These are phyloP conservation scores for Debaryomyces coudertii DNA, from an alignment of 1,139 yeast species.

Conservation along the genomic window DNA sequence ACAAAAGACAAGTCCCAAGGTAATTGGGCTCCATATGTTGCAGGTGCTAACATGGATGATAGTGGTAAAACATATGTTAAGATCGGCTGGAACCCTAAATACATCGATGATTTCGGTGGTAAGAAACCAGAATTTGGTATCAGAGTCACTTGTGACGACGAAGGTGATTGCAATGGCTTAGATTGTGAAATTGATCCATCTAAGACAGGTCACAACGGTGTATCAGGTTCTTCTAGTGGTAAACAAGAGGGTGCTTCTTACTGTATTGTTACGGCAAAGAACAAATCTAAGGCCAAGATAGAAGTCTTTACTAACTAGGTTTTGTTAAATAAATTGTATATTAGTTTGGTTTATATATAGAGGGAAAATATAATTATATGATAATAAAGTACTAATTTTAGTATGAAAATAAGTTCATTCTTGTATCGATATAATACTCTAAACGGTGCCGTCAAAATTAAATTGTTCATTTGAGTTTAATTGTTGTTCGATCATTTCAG, in stretches of 20 bases:
- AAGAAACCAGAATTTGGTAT: constrained; percentile 70
- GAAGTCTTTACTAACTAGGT: constrained; percentile 57
- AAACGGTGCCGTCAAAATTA: constrained; percentile 31
- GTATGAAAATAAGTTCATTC: not conserved
- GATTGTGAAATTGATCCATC: constrained; percentile 81
- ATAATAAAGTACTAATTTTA: not conserved
- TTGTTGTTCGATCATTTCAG: constrained; percentile 78
- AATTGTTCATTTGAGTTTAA: constrained; percentile 42
- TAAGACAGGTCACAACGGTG: constrained; percentile 57
- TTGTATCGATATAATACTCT: not conserved
- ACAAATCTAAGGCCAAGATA: constrained; percentile 65
- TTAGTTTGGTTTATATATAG: constrained; percentile 7
- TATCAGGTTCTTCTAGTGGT: constrained; percentile 46
- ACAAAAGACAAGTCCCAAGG: constrained; percentile 66
- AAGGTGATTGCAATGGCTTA: constrained; percentile 67
- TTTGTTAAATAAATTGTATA: constrained; percentile 7
- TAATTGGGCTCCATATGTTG: constrained; percentile 92
- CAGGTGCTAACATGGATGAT: constrained; percentile 80
- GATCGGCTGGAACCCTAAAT: constrained; percentile 90
- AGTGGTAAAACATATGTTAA: constrained; percentile 73
- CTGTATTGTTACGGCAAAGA: constrained; percentile 80
- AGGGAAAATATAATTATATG: constrained; percentile 6
- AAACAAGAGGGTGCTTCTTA: constrained; percentile 68
- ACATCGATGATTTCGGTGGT: constrained; percentile 62
- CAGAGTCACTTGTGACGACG: constrained; percentile 67